Evolutionary conservation across 805 yeast species (phyloP).

Genomic region (Starmerella roubikii): DNA sequence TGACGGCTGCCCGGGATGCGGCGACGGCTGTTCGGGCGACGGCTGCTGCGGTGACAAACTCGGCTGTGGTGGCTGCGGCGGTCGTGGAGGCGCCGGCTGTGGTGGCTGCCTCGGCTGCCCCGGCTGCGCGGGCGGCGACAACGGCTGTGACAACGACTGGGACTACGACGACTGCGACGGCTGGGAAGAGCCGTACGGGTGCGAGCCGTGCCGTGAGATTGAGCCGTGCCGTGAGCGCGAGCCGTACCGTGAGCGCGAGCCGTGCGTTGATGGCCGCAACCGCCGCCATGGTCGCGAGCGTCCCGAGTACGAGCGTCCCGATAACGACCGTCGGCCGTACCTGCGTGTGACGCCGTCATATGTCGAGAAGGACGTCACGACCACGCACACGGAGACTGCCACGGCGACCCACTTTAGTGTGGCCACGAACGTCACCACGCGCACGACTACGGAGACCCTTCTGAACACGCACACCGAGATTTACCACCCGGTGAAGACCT

Average conservation of each 20-base stretch:
- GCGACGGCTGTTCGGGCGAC: too few species aligned
- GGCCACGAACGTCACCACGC: conserved; percentile 4
- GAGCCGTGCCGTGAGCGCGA: background rate
- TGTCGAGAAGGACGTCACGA: conserved; percentile 5
- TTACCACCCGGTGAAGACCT: conserved; percentile 10
- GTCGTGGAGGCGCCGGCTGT: background rate
- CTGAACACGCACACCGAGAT: conserved; percentile 5
- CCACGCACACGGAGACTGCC: conserved; percentile 10
- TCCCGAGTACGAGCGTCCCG: background rate
- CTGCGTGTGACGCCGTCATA: conserved; percentile 11
- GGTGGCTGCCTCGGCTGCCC: background rate
- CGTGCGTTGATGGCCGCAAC: too few species aligned
- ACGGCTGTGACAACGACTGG: background rate
- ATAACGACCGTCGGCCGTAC: conserved; percentile 5
- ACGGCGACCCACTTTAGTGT: conserved; percentile 7
- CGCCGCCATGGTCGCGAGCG: background rate
- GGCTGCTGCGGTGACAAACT: background rate
- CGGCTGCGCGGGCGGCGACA: background rate
- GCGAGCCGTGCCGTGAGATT: background rate
- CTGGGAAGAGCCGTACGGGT: background rate
- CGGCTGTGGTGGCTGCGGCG: background rate
- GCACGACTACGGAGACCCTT: conserved; percentile 11
- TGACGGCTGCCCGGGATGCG: background rate
- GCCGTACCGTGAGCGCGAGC: background rate
- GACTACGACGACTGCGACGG: background rate